Percentiles rank a stretch among this genome's conserved stretches.
Evolutionary conservation across 1,139 yeast genomes (phyloP).

Genomic region (Debaryomyces coudertii): DNA sequence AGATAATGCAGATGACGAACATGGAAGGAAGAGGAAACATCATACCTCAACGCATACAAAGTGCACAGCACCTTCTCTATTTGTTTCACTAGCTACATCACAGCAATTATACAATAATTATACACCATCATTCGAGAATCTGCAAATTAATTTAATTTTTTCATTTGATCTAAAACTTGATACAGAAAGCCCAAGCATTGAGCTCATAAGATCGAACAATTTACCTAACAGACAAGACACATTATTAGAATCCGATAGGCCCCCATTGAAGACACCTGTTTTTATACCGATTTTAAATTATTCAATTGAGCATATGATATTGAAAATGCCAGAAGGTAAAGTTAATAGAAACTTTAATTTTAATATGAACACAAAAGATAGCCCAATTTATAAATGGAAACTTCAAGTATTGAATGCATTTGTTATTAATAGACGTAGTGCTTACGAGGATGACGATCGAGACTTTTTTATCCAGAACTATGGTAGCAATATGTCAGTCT

Average conservation of each 20-base stretch:
- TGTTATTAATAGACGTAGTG: constrained; percentile 31
- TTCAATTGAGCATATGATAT: constrained; percentile 41
- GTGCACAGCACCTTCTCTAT: constrained; percentile 14
- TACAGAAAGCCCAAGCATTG: constrained; percentile 43
- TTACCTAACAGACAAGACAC: constrained; percentile 1
- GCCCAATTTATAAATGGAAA: constrained; percentile 36
- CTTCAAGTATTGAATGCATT: constrained; percentile 34
- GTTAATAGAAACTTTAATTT: constrained; percentile 19
- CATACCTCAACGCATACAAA: constrained; percentile 5
- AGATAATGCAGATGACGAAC: constrained; percentile 12
- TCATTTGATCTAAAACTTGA: constrained; percentile 63
- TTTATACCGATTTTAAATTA: constrained; percentile 42
- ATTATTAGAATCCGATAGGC: background rate
- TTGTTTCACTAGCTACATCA: constrained; percentile 41
- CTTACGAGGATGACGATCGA: constrained; percentile 20
- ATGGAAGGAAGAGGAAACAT: constrained; percentile 14
- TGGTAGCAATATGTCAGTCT: constrained; percentile 30
- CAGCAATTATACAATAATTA: constrained; percentile 45
- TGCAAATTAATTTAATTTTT: constrained; percentile 49
- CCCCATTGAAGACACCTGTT: constrained; percentile 32
- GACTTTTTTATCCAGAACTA: constrained; percentile 31
- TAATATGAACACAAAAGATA: constrained; percentile 22
- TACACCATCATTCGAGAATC: constrained; percentile 27
- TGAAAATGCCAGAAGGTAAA: constrained; percentile 32
- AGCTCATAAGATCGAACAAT: constrained; percentile 30